These are phyloP conservation scores for Protostelium mycophagum DNA, from an alignment of 78 protist species.

Conservation along the genomic window DNA sequence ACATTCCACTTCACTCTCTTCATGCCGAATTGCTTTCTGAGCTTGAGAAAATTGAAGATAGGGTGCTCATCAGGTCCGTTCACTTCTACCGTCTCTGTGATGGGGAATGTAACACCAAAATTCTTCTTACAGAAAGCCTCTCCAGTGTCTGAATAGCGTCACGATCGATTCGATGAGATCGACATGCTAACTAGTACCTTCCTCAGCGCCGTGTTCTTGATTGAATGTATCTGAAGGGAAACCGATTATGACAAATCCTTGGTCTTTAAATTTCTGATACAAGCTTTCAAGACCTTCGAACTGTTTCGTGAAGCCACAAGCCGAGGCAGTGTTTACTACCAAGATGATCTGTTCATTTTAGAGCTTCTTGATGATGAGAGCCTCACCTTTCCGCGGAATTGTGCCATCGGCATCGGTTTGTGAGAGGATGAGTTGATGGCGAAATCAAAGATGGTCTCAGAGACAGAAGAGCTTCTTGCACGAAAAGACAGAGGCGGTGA, in stretches of 20 bases:
- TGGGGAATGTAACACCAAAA: not conserved
- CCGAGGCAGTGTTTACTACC: constrained; percentile 5
- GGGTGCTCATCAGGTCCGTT: not conserved
- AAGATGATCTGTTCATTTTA: too few relatives aligned
- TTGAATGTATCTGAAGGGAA: not conserved
- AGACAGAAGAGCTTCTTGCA: too few relatives aligned
- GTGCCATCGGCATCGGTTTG: not conserved
- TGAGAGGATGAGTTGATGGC: too few relatives aligned
- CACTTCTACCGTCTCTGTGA: not conserved
- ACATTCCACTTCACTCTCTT: not conserved
- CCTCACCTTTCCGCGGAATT: constrained; percentile 6
- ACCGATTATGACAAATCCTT: not conserved
- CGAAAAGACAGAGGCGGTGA: too few relatives aligned
- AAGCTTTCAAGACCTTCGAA: not conserved
- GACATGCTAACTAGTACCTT: not conserved
- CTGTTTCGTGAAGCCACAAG: constrained; percentile 14
- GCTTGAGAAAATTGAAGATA: not conserved
- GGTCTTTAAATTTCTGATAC: not conserved
- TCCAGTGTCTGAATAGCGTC: not conserved
- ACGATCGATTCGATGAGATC: too few relatives aligned
- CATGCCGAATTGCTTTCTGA: not conserved
- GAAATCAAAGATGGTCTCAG: too few relatives aligned
- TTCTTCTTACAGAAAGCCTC: not conserved
- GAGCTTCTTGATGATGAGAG: too few relatives aligned
- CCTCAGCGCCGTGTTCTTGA: not conserved